These are phyloP conservation scores for Elsinoe ampelina DNA, from an alignment of 2,329 filamentous ascomycete genomes.

Conservation along the genomic window DNA sequence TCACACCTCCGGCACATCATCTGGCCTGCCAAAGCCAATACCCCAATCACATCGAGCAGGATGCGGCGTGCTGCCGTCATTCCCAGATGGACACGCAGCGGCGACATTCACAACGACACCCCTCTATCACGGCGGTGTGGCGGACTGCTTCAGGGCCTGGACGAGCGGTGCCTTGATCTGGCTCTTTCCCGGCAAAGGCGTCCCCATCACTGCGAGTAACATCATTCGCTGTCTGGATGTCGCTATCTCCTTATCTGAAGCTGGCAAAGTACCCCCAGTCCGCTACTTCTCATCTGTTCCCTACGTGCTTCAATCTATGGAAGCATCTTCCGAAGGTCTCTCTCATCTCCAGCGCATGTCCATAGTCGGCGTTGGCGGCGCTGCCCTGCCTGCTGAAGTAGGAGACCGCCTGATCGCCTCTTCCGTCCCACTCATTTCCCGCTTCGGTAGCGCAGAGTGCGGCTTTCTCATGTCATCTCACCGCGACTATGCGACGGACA, in stretches of 20 bases:
- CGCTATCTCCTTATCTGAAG: constrained; percentile 23
- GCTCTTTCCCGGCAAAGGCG: constrained; percentile 49
- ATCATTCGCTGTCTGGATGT: constrained; percentile 40
- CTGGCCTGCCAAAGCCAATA: constrained; percentile 54
- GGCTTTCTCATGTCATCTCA: constrained; percentile 57
- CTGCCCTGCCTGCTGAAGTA: constrained; percentile 44
- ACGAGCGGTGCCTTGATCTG: constrained; percentile 51
- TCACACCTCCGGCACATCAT: constrained; percentile 58
- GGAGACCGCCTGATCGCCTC: constrained; percentile 45
- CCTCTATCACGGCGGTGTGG: constrained; percentile 56
- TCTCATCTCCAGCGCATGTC: constrained; percentile 43
- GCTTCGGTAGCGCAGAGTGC: constrained; percentile 58
- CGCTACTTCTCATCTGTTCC: constrained; percentile 56
- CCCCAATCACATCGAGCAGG: constrained; percentile 48
- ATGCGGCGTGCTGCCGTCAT: constrained; percentile 45
- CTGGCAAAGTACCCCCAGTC: constrained; percentile 28
- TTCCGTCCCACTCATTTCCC: constrained; percentile 49
- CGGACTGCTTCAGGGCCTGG: constrained; percentile 55
- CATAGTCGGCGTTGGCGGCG: constrained; percentile 55
- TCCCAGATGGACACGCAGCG: constrained; percentile 28
- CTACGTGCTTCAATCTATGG: constrained; percentile 47
- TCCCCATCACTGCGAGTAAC: constrained; percentile 49
- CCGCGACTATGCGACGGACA: constrained; percentile 45
- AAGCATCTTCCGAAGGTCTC: constrained; percentile 35
- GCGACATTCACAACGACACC: constrained; percentile 58